Evolutionary conservation across 345 rosid species (phyloP), one percentile per base, ranked within the genome.

Genomic region (Kernera saxatilis): DNA sequence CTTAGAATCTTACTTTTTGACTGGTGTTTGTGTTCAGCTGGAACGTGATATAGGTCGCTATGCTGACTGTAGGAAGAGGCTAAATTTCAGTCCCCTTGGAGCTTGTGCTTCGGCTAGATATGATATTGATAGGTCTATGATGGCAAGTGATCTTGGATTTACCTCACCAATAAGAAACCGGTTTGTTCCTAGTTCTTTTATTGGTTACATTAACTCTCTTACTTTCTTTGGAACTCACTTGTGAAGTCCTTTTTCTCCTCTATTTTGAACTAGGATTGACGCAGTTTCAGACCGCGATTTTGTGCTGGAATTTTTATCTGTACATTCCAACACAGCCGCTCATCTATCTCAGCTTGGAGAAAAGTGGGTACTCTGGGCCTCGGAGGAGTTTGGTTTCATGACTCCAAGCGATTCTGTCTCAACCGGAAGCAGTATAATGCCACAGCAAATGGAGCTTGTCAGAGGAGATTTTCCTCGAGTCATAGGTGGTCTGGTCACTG

Each of bases 51-150:
- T 83, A 67, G 86, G 88, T 36, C 96, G 97, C 21, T 84, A 90
- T 67, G 72, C 30, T 36, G 96, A 90, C 79, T 92, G 96, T 78
- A 73, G 79, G 67, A 85, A 22, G 30, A 92, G 96, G 76, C 48
- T 92, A 83, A 93, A 90, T 71, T 80, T 84, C 79, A 84, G 85
- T 60, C 98, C 97, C 29, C 82, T 92, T 14, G 97, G 98, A 69
- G 97, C 98, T 67, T 92, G 98, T 82, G 98, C 98, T 69, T 73
- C 90, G 80, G 98, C 98, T 32, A 97, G 98, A 65, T 90, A 95
- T 59, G 90, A 97, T 12, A 87, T 93, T 64, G 89, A 93, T 82
- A 81, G 98, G 73, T 84, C 84, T 76, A 83, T 87, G 93, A 88
- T 93, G 45, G 79, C 98, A 4, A 78, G 79, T 5, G 84, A 85